Evolutionary conservation across 495 filamentous ascomycete species (phyloP), one percentile per base, ranked within the genome.

Genomic region (Daldinia concentrica): DNA sequence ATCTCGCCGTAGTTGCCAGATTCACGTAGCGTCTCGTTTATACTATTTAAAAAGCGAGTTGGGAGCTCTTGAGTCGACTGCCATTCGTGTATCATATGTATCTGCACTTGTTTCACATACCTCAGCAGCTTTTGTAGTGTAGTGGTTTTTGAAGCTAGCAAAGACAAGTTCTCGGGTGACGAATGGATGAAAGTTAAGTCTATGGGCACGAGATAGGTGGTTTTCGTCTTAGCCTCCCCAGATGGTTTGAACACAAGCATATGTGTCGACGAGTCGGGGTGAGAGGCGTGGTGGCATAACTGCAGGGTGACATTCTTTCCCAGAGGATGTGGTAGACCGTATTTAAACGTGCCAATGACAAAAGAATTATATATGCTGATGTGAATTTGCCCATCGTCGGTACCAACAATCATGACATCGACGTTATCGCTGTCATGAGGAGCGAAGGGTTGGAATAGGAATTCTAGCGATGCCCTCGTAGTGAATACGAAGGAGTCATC

Each of bases 351-450:
- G 1, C 95, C 93, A 62, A 97, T 91, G 61, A 92, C 85, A 72
- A 98, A 94, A 15, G 91, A 95, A 74, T 97, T 92, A 78, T 96
- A 97, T 58, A 97, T 93, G 62, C 91, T 91, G 30, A 97, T 80
- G 69, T 94, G 90, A 34, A 97, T 85, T n/a, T 82, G 87, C 30
- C 94, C 93, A 74, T 93, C 88, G 63, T 87, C 84, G n/a, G 90
- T 91, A 3, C 91, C 93, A 2, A 92, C 86, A 4, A 97, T 80
- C 64, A 99, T 87, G 14, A 96, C 89, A 80, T 98, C 92, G 9
- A 97, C 91, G 3, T 86, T 83, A 64, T 94, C 86, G 66, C 88
- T 86, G 32, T 90, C 88, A 50, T 86, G 86, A 51, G 86, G 84
- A 45, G 83, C 79, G 29, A 86, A 82, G 2, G 89, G 85, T 52